A percentile compares a stretch with the other conserved stretches of the same genome.
Evolutionary conservation across 495 filamentous ascomycete genomes (phyloP).

Genomic region (Penicillium ochrochloron): DNA sequence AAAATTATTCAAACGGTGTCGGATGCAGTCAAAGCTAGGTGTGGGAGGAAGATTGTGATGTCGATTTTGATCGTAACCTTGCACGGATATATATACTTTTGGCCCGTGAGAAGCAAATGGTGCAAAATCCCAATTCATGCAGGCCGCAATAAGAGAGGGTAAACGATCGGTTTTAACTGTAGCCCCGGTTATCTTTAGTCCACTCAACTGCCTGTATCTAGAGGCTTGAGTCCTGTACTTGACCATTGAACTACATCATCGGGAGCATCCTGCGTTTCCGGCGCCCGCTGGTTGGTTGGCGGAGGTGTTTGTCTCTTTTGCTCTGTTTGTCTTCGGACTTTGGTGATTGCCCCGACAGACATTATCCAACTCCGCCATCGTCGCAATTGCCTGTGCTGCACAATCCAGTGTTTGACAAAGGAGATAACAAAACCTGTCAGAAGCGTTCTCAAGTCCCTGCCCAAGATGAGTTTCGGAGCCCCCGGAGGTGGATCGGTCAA

Average conservation of each 20-base stretch:
- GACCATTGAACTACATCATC: constrained; percentile 29
- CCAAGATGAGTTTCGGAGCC: constrained; percentile 68
- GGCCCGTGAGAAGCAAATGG: not conserved
- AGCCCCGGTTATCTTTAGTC: constrained; percentile 3
- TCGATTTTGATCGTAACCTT: too few relatives aligned
- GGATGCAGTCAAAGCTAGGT: too few relatives aligned
- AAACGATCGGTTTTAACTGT: not conserved
- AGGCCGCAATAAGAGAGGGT: constrained; percentile 6
- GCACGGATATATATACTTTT: constrained; percentile 18
- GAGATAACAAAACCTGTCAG: not conserved
- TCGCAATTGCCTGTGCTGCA: constrained; percentile 1
- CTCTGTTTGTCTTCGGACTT: constrained; percentile 37
- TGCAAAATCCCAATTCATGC: not conserved
- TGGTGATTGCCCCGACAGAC: constrained; percentile 5
- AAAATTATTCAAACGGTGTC: too few relatives aligned
- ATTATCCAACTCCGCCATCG: constrained; percentile 7
- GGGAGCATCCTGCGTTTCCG: constrained; percentile 8
- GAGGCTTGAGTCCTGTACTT: constrained; percentile 12
- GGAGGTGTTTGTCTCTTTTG: constrained; percentile 44
- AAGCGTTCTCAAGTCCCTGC: not conserved
- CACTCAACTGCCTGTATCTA: constrained; percentile 10
- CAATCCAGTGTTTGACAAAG: not conserved
- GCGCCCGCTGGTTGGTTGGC: constrained; percentile 25
- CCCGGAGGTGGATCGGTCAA: constrained; percentile 73
- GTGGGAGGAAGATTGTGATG: too few relatives aligned